Evolutionary conservation across 768 basidiomycete species (phyloP), one percentile per base, ranked within the genome.

Genomic region (Pisolithus tinctorius): DNA sequence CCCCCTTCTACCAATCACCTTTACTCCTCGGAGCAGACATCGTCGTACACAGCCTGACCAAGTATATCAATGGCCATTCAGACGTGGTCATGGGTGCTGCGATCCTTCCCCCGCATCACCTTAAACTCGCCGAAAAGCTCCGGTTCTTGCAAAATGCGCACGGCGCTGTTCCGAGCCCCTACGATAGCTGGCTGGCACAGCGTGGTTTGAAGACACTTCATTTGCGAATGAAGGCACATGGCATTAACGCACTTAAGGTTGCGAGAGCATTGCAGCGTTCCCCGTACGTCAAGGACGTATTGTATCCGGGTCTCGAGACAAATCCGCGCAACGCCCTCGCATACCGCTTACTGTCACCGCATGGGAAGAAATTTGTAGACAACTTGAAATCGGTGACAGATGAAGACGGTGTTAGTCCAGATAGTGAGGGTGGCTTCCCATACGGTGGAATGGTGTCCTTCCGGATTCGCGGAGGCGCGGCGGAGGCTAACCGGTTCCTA

Each of bases 61-160:
- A 98, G 69, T 96, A 95, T 72, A 74, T 95, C 62, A 90, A 92
- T 63, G 95, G 95, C 0, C 94, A 96, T 70, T 88, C 88, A 0
- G 94, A 98, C 64, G 89, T 95, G 63, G 75, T 96, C 60, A 89
- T 93, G 80, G 94, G 94, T 40, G 83, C 84, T 0, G 67, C 87
- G 49, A 82, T 93, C 57, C 76, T 93, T 6, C 83, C 88, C 7
- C 59, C 75, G 0, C 74, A 75, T 48, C 78, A 81, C 50, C 54
- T 70, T 4, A 64, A 67, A 0, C 69, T 88, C 49, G 64, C 70
- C 1, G 63, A 78, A 6, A 78, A 74, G 48, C 75, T 97, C 20
- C 80, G 86, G 0, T 98, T 93, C 78, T 76, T 96, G 1, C 94
- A 96, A 59, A 94, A 94, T 60, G 86, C 91, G 0, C 82, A 82